Evolutionary conservation across 192 early-diverging fungal species (phyloP).

Genomic region (Jimgerdemannia flammicorona): DNA sequence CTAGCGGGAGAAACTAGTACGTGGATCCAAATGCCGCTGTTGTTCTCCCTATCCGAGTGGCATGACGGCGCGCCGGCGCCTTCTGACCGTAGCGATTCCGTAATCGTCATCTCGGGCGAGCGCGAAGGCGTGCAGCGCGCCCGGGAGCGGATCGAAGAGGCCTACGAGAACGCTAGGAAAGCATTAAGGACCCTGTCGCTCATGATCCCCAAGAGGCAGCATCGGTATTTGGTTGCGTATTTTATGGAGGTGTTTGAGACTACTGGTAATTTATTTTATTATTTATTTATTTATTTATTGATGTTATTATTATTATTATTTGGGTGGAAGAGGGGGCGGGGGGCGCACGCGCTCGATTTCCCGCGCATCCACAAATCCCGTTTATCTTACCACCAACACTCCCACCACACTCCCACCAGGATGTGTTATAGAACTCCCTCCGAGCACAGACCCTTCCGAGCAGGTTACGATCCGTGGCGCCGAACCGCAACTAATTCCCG

Average conservation of each 20-base stretch:
- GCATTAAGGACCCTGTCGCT: slow-evolving; percentile 63
- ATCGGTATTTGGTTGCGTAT: slow-evolving; percentile 77
- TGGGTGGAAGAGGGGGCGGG: no score
- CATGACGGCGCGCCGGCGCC: slow-evolving; percentile 22
- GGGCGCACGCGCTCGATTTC: no score
- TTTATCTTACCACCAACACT: no score
- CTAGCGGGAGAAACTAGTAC: slow-evolving; percentile 61
- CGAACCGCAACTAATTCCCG: slow-evolving; percentile 58
- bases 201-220: slow-evolving; percentile 86
- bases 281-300: no score
- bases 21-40: slow-evolving; percentile 76
- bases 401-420: slow-evolving; percentile 17
- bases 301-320: no score
- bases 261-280: slow-evolving; percentile 43
- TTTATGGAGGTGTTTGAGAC: slow-evolving; percentile 81
- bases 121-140: slow-evolving; percentile 65
- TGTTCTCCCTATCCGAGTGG: slow-evolving; percentile 39
- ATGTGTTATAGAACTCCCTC: slow-evolving; percentile 82
- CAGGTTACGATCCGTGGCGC: slow-evolving; percentile 80
- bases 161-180: slow-evolving; percentile 59
- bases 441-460: slow-evolving; percentile 64
- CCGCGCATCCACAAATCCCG: no score
- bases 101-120: slow-evolving; percentile 78
- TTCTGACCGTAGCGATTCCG: slow-evolving; percentile 22
- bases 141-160: slow-evolving; percentile 52